Conservation (phyloP, 495 filamentous ascomycete species). For the Trichocladium uniseriatum region DNA sequence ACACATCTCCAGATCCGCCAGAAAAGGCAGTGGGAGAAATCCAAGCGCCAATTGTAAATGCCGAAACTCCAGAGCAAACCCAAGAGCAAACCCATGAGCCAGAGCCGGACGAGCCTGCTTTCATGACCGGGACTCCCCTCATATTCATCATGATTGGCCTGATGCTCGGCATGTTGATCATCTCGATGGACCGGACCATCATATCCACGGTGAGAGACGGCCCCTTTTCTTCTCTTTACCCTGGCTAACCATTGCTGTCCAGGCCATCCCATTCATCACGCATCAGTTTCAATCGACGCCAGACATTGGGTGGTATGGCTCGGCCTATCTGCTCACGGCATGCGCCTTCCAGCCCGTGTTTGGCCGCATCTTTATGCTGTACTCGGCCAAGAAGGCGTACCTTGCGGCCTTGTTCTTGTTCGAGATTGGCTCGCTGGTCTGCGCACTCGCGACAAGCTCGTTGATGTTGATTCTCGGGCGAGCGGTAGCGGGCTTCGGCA, state of each 20-base stretch:
- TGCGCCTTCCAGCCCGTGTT: conserved; percentile 38
- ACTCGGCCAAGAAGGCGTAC: conserved; percentile 37
- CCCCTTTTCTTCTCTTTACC: background rate
- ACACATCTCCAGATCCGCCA: too few relatives aligned
- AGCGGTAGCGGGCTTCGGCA: conserved; percentile 47
- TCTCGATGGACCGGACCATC: conserved; percentile 36
- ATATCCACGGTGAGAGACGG: conserved; percentile 31
- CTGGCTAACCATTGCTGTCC: conserved; percentile 2
- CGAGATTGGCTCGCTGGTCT: conserved; percentile 46
- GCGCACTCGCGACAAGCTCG: conserved; percentile 44
- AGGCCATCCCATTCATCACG: conserved; percentile 32
- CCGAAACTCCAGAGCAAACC: background rate
- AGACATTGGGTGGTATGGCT: conserved; percentile 51
- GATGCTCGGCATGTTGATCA: conserved; percentile 32
- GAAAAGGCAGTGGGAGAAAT: too few relatives aligned
- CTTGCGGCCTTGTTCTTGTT: conserved; percentile 36
- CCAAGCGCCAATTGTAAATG: background rate
- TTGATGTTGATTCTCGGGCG: conserved; percentile 48
- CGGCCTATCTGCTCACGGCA: conserved; percentile 42
- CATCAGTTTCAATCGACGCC: conserved; percentile 36
- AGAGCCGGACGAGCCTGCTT: conserved; percentile 9
- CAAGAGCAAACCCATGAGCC: background rate
- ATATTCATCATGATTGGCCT: conserved; percentile 26
- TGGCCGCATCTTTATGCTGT: conserved; percentile 43
- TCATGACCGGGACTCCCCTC: conserved; percentile 25